Conservation (phyloP, 495 filamentous ascomycete species). For the Penicillium goetzii region DNA sequence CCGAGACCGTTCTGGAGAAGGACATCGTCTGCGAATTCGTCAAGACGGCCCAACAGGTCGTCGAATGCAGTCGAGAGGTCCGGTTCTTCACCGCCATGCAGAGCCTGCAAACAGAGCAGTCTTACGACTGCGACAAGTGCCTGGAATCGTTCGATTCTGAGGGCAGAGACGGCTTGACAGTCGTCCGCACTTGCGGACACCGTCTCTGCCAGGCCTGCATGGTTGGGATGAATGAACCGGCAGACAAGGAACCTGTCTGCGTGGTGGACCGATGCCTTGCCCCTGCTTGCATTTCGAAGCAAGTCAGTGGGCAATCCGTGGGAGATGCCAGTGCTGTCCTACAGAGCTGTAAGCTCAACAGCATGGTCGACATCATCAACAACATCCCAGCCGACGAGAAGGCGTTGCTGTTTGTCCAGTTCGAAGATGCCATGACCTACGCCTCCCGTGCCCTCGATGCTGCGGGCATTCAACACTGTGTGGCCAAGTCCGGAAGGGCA, state of each 20-base stretch:
- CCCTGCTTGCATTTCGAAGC: constrained; percentile 33
- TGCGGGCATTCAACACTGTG: constrained; percentile 37
- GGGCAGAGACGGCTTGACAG: constrained; percentile 20
- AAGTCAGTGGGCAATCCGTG: constrained; percentile 41
- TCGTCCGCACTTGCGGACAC: constrained; percentile 58
- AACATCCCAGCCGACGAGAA: constrained; percentile 48
- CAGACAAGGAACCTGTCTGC: constrained; percentile 30
- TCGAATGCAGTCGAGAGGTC: constrained; percentile 35
- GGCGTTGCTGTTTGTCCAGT: constrained; percentile 58
- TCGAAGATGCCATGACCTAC: constrained; percentile 42
- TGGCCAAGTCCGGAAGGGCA: not conserved
- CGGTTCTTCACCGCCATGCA: constrained; percentile 36
- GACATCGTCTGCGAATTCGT: constrained; percentile 1
- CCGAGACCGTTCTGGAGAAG: constrained; percentile 18
- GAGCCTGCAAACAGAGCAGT: constrained; percentile 27
- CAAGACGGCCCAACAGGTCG: constrained; percentile 22
- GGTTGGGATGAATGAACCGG: not conserved
- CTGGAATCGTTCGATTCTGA: constrained; percentile 10
- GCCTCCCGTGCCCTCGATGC: constrained; percentile 37
- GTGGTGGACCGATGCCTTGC: constrained; percentile 35
- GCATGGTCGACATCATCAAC: constrained; percentile 50
- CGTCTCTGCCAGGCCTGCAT: constrained; percentile 48
- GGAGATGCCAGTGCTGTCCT: constrained; percentile 33
- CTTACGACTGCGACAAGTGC: constrained; percentile 37
- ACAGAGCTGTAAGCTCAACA: constrained; percentile 52